phyloP scores from a whole-genome alignment of 345 rosid species.

The Boechera divaricarpa region DNA sequence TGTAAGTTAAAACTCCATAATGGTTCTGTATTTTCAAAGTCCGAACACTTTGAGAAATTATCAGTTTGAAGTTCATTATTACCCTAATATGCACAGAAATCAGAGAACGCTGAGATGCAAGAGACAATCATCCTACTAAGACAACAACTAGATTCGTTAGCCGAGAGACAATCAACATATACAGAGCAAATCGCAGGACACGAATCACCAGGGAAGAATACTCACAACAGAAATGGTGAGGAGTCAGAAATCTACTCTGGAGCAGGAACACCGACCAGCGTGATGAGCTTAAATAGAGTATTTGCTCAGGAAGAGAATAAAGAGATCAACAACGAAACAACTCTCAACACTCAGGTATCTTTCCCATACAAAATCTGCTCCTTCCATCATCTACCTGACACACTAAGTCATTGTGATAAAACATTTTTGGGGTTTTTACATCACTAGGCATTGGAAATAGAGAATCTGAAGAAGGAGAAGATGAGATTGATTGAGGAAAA shows the following conservation, averaged over 20 bases:
- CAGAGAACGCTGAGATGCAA: slow-evolving; percentile 80
- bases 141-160: slow-evolving; percentile 60
- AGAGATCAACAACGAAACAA: slow-evolving; percentile 49
- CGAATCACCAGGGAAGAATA: slow-evolving; percentile 52
- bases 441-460: slow-evolving; percentile 78
- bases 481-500: slow-evolving; percentile 84
- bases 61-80: slow-evolving; percentile 16
- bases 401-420: slow-evolving; percentile 18
- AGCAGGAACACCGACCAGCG: slow-evolving; percentile 58
- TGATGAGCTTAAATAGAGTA: slow-evolving; percentile 58
- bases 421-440: not conserved
- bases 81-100: slow-evolving; percentile 55
- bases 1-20: slow-evolving; percentile 48
- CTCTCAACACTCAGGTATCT: slow-evolving; percentile 43
- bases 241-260: slow-evolving; percentile 74
- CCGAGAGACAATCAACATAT: slow-evolving; percentile 49
- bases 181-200: slow-evolving; percentile 47
- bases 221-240: slow-evolving; percentile 61
- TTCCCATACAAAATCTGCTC: slow-evolving; percentile 12
- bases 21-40: not conserved
- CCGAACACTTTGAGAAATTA: not conserved
- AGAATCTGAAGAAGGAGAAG: slow-evolving; percentile 79
- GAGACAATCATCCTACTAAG: slow-evolving; percentile 73
- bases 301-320: slow-evolving; percentile 67
- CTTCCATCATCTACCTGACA: not conserved